Evolutionary conservation across 768 basidiomycete species (phyloP).

Genomic region (Astraeus odoratus): DNA sequence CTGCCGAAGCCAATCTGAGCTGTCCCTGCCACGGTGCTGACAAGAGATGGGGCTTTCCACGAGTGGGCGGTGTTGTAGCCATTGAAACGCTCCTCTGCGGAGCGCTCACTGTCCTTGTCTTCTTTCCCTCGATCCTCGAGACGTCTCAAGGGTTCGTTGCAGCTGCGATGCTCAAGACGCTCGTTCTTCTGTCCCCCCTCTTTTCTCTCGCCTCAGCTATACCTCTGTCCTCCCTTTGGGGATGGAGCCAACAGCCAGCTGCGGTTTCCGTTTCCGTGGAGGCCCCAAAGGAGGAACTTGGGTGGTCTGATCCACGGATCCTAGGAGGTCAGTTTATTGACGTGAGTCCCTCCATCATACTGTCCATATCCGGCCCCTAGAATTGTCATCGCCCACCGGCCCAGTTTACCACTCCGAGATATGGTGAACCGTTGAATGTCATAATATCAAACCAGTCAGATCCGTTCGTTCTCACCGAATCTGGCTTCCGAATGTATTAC

Average conservation of each 20-base stretch:
- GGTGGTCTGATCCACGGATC: slow-evolving; percentile 63
- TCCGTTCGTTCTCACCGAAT: slow-evolving; percentile 70
- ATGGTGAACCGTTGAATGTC: slow-evolving; percentile 80
- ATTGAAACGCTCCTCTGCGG: no score
- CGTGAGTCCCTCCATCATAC: slow-evolving; percentile 35
- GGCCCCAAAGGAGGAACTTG: slow-evolving; percentile 22
- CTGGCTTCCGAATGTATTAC: slow-evolving; percentile 62
- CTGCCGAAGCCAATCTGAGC: no score
- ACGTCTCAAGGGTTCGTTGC: no score
- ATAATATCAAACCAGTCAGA: slow-evolving; percentile 77
- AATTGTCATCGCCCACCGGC: neutral
- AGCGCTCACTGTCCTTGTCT: neutral
- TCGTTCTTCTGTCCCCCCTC: neutral
- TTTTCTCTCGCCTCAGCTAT: slow-evolving; percentile 7
- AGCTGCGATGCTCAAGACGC: neutral
- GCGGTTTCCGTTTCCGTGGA: slow-evolving; percentile 2
- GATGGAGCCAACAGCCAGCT: slow-evolving; percentile 10
- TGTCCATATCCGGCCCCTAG: neutral
- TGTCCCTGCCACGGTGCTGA: no score
- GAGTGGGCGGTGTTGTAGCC: no score
- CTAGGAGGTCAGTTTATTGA: slow-evolving; percentile 73
- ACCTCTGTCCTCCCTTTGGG: slow-evolving; percentile 10
- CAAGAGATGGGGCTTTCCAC: no score
- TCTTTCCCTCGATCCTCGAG: neutral
- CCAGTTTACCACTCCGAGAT: slow-evolving; percentile 57